phyloP scores from a whole-genome alignment of 2,329 filamentous ascomycete species.

The Claviceps capensis region DNA sequence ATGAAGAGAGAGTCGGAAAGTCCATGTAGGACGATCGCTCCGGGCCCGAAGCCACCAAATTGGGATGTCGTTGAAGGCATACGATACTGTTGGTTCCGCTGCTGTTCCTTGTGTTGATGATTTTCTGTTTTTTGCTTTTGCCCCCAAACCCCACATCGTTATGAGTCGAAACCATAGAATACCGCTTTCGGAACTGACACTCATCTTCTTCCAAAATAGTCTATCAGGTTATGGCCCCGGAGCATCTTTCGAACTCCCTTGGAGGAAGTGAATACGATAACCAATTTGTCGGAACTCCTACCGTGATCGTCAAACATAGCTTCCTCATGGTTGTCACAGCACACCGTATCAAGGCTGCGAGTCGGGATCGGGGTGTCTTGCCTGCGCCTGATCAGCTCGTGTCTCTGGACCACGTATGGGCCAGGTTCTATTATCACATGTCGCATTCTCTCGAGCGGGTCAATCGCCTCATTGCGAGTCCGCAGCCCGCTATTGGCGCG shows the following conservation, averaged over 20 bases:
- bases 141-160: background rate
- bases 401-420: constrained; percentile 1
- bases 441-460: constrained; percentile 1
- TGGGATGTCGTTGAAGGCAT: constrained; percentile 3
- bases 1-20: background rate
- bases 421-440: constrained; percentile 4
- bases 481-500: constrained; percentile 1
- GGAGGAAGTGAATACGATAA: constrained; percentile 2
- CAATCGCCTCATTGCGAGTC: constrained; percentile 1
- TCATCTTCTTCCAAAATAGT: background rate
- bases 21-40: background rate
- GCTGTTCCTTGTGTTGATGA: background rate
- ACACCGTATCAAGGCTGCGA: constrained; percentile 2
- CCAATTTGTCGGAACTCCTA: constrained; percentile 1
- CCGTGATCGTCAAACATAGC: constrained; percentile 4
- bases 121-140: background rate
- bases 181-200: background rate
- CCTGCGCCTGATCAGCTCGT: constrained; percentile 1
- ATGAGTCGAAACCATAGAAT: too few species aligned
- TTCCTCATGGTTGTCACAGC: constrained; percentile 4
- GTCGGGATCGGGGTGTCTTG: background rate
- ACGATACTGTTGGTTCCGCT: constrained; percentile 1
- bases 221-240: constrained; percentile 3
- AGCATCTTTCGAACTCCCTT: constrained; percentile 3
- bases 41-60: constrained; percentile 1